Evolutionary conservation across 1,284 basidiomycete genomes (phyloP).

Genomic region (Irpex lacteus): DNA sequence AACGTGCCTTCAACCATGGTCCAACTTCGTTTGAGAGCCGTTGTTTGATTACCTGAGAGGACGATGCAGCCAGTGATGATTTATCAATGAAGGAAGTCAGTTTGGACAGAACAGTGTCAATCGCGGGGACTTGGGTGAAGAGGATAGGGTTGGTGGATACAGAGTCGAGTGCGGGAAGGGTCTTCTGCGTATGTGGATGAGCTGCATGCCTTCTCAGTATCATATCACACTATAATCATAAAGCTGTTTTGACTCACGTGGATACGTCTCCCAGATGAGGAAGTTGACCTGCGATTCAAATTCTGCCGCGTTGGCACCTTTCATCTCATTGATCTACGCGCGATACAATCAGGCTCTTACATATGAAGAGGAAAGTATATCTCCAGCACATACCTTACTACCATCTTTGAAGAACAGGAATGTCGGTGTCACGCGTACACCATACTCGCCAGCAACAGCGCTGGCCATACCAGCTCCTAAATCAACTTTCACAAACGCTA

Average conservation of each 20-base stretch:
- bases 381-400: conserved; percentile 56
- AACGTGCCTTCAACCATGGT: conserved; percentile 68
- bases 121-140: conserved; percentile 66
- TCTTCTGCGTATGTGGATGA: conserved; percentile 70
- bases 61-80: conserved; percentile 17
- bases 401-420: conserved; percentile 83
- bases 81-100: conserved; percentile 61
- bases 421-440: conserved; percentile 79
- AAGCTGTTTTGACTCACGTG: conserved; percentile 47
- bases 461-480: conserved; percentile 64
- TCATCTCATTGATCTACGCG: conserved; percentile 65
- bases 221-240: no score
- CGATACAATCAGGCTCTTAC: neutral
- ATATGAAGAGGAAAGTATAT: neutral
- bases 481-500: conserved; percentile 82
- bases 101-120: conserved; percentile 65
- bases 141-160: conserved; percentile 77
- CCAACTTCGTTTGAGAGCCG: conserved; percentile 47
- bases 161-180: conserved; percentile 59
- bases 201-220: conserved; percentile 36
- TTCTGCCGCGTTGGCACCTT: conserved; percentile 68
- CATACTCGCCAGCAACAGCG: conserved; percentile 60
- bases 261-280: conserved; percentile 71
- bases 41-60: conserved; percentile 47
- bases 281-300: conserved; percentile 70